phyloP scores from a whole-genome alignment of 352 stramenopile species.

The Pythium aquatile region DNA sequence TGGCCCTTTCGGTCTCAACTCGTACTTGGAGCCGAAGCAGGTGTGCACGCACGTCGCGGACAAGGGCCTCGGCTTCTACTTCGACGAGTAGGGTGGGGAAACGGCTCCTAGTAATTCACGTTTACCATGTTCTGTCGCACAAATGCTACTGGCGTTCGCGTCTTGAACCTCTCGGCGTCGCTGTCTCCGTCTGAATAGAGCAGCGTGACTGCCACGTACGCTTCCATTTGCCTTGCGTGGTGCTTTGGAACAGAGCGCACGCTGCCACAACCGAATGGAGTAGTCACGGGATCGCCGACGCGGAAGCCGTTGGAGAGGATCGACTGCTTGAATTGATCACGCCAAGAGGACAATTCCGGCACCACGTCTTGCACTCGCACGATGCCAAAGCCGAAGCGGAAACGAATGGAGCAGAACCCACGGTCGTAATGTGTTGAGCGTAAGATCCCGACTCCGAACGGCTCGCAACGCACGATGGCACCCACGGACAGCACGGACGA shows the following conservation, averaged over 20 bases:
- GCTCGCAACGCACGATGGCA: conserved; percentile 44
- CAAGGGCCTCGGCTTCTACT: conserved; percentile 68
- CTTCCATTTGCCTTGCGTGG: background rate
- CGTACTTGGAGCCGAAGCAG: conserved; percentile 71
- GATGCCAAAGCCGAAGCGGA: conserved; percentile 60
- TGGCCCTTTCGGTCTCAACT: conserved; percentile 56
- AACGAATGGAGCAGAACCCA: conserved; percentile 61
- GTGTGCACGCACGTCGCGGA: conserved; percentile 68
- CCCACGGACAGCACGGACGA: conserved; percentile 47
- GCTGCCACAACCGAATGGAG: conserved; percentile 58
- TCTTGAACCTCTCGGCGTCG: background rate
- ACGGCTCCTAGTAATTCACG: conserved; percentile 19
- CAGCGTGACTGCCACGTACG: conserved; percentile 13
- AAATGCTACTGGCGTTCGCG: conserved; percentile 14
- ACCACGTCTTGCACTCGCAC: conserved; percentile 52
- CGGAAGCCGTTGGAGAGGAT: conserved; percentile 32
- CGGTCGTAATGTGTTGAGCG: conserved; percentile 56
- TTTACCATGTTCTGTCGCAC: conserved; percentile 10
- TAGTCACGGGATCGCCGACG: conserved; percentile 62
- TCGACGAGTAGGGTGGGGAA: conserved; percentile 22
- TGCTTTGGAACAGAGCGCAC: conserved; percentile 7
- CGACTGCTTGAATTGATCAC: conserved; percentile 22
- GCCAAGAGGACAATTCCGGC: conserved; percentile 37
- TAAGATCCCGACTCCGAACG: conserved; percentile 62
- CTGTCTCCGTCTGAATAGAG: conserved; percentile 3